These are phyloP conservation scores for Mortierella sp. DNA, from an alignment of 371 early-diverging fungal species.

Conservation along the genomic window DNA sequence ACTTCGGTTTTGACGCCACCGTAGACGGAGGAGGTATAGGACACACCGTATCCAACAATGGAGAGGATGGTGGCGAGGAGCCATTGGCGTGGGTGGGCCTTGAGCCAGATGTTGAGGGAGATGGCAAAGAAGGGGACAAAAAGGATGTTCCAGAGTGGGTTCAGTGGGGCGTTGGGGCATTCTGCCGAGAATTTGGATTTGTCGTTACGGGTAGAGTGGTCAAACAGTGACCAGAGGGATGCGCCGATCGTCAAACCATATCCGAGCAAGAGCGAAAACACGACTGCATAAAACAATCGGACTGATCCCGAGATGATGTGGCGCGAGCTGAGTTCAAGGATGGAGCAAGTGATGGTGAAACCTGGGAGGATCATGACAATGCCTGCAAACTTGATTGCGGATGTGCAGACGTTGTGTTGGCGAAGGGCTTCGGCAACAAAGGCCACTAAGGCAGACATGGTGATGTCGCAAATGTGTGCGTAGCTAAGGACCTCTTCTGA, in stretches of 20 bases:
- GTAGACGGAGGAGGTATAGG: conserved; percentile 28
- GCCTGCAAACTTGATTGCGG: conserved; percentile 73
- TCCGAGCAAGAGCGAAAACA: conserved; percentile 80
- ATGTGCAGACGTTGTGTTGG: conserved; percentile 64
- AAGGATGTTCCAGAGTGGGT: conserved; percentile 48
- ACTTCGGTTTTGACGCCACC: conserved; percentile 45
- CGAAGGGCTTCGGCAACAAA: conserved; percentile 68
- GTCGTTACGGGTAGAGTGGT: conserved; percentile 42
- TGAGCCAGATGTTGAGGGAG: conserved; percentile 59
- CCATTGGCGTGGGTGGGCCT: conserved; percentile 61
- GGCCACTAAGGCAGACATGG: conserved; percentile 72
- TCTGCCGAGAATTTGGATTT: conserved; percentile 25
- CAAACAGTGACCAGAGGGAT: conserved; percentile 61
- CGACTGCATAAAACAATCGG: conserved; percentile 83
- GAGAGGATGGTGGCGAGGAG: conserved; percentile 42
- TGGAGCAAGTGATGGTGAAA: conserved; percentile 76
- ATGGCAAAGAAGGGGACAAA: conserved; percentile 58
- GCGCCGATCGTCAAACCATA: conserved; percentile 85
- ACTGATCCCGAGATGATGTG: conserved; percentile 88
- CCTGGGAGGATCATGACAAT: conserved; percentile 82
- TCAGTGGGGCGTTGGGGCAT: conserved; percentile 25
- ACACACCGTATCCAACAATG: conserved; percentile 45
- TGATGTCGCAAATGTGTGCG: conserved; percentile 77
- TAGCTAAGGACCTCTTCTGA: conserved; percentile 76
- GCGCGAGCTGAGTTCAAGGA: conserved; percentile 87